Evolutionary conservation across 2,329 filamentous ascomycete species (phyloP), one percentile per base, ranked within the genome.

Genomic region (Pyricularia sp.): DNA sequence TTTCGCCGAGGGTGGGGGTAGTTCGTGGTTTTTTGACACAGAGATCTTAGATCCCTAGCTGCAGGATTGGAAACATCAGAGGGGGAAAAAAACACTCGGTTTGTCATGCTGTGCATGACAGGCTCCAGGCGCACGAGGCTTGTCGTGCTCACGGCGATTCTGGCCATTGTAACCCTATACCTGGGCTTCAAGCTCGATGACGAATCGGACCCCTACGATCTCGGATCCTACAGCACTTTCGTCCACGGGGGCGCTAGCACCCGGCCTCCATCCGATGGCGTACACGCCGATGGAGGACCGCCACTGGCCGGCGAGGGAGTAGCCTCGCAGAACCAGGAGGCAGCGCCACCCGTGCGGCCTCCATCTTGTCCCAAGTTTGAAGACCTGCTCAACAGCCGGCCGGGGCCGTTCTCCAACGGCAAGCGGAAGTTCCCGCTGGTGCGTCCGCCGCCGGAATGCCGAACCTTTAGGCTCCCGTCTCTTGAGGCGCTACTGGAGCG

Each of bases 391-490:
- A 42, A 28, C 3, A 68, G 68, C 30, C 73, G 69, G 58, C 75
- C 76, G 2, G 74, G 71, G 1, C 77, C 77, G 1, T 28, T 66
- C n/a, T 78, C 77, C 7, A 69, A 69, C 9, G 77, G 77, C 66
- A 72, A 69, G 64, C 75, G 75, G 68, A 64, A 75, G 68, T 77
- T 78, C 61, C 77, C 77, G 9, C 73, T 74, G 59, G 73, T 76
- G 55, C 83, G 91, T 68, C 91, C 91, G 4, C 85, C 85, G 4
- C 81, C 82, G 66, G 84, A 86, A 75, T 93, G 91, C 76, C 87
- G 91, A 66, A 92, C 88, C 0, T 94, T 93, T 79, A 83, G 85
- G 66, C 92, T 90, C 0, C 83, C 86, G 0, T 80, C 86, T 1
- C 89, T 93, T 1, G 91, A 94, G 75, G 82, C 86, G 69, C 85